Percentiles rank a stretch among this genome's conserved stretches.
phyloP scores from a whole-genome alignment of 2,329 filamentous ascomycete genomes.

The Nannizziopsis barbatae region DNA sequence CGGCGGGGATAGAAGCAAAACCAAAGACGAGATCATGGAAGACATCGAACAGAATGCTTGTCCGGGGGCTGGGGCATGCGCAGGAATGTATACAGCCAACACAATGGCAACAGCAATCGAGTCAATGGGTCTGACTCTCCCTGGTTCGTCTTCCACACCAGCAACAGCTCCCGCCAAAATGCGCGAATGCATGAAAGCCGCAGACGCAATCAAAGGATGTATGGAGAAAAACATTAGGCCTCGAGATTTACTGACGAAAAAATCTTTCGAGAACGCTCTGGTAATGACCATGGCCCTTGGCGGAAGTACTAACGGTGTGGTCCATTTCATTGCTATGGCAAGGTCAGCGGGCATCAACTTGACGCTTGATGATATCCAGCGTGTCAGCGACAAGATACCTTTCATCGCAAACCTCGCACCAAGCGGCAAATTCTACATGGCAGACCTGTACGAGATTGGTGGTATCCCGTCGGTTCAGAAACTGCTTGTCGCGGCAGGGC shows the following conservation, averaged over 20 bases:
- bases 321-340: constrained; percentile 86
- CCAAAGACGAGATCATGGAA: constrained; percentile 64
- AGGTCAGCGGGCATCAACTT: constrained; percentile 68
- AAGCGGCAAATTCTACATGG: constrained; percentile 74
- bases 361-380: constrained; percentile 70
- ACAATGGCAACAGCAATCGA: constrained; percentile 88
- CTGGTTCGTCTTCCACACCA: constrained; percentile 73
- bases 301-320: constrained; percentile 76
- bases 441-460: constrained; percentile 74
- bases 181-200: constrained; percentile 73
- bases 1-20: constrained; percentile 52
- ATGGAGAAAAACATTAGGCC: constrained; percentile 77
- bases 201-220: constrained; percentile 63
- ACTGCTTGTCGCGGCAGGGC: constrained; percentile 61
- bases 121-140: constrained; percentile 71
- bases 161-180: constrained; percentile 72
- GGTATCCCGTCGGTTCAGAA: constrained; percentile 80
- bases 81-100: constrained; percentile 91
- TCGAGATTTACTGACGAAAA: constrained; percentile 65
- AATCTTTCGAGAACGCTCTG: constrained; percentile 76
- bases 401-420: constrained; percentile 80
- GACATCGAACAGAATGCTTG: constrained; percentile 75
- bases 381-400: constrained; percentile 69
- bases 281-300: constrained; percentile 88
- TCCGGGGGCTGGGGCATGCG: constrained; percentile 67